Evolutionary conservation across 306 rosid genomes (phyloP), one percentile per base, ranked within the genome.

Genomic region (Quercus alba): DNA sequence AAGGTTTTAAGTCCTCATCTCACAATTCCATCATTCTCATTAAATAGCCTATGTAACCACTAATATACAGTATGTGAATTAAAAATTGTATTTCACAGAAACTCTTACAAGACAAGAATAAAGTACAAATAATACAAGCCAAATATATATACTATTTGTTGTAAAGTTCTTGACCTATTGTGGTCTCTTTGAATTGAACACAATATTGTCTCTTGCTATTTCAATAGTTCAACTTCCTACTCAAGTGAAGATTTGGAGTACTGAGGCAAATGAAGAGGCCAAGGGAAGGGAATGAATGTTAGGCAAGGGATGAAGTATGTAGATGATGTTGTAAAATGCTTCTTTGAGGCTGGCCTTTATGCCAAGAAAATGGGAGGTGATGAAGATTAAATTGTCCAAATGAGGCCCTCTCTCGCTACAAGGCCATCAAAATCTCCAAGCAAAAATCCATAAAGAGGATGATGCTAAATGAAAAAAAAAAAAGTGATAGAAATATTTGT

Each of bases 351-450:
- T 5, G 88, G 92, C 59, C 88, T 72, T 70, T 85, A 82, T 33
- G 97, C 98, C 19, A 86, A 80, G 89, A 89, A 73, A 81, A 91
- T 92, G 97, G 97, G 97, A 71, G 98, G 88, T 8, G 80, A 75
- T 84, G 88, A 81, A 70, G 94, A 94, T 58, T 89, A 86, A 59
- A 89, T 91, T 57, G 97, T 94, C 41, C 93, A 89, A 71, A 94
- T 92, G 97, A 94, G 88, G 75, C 98, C 98, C 33, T 94, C 97
- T 76, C 92, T 92, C 79, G 87, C 97, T 52, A 81, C 97, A 26
- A 87, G 97, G 79, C 62, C 88, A 57, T 80, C 89, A 33, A 81
- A 83, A 68, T 55, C 82, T 56, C 10, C 84, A 55, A 70, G 57
- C 67, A 75, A 20, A 72, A 83, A 83, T 14, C 88, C 89, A 12